Evolutionary conservation across 1,284 basidiomycete genomes (phyloP), one percentile per base, ranked within the genome.

Genomic region (Kalmanozyma brasiliensis): DNA sequence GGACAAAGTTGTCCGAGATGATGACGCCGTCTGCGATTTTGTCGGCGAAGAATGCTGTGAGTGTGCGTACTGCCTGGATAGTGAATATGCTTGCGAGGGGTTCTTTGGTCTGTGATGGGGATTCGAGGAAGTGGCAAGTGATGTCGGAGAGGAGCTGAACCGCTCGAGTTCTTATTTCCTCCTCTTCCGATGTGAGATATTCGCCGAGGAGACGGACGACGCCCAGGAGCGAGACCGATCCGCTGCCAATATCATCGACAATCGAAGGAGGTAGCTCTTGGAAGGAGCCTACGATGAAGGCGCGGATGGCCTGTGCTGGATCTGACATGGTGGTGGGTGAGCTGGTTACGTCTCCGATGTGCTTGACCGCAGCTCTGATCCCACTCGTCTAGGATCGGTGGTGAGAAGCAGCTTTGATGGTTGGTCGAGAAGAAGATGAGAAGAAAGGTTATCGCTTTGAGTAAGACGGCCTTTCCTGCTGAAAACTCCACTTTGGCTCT

Each of bases 191-290:
- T 0, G 91, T 94, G 24, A 98, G 85, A 76, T 90, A 93, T 72
- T 91, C 89, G 30, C 92, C 92, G 0, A 96, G 86, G 19, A 89
- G 88, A 76, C 91, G 92, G 14, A 98, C 92, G n/a, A 98, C 84
- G 56, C 89, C 86, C 3, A 96, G 85, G 7, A 97, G 84, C 19
- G 75, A 60, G 1, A 68, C 44, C 0, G 36, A 26, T 11, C 60
- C 73, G 1, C 16, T 52, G 2, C 51, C 41, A 2, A 77, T 44
- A 30, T 73, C 73, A 19, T 71, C 69, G 19, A 69, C 22, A 33
- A 77, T 40, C 16, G 75, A 75, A 9, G 73, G 63, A 4, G 75
- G 75, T 14, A 70, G 51, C 4, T 70, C 49, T 17, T 52, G 57
- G 16, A 62, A 70, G 14, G 72, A 70, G 36, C 72, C 74, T 10